Evolutionary conservation across 768 basidiomycete genomes (phyloP), one percentile per base, ranked within the genome.

Genomic region (Tricholoma furcatifolium): DNA sequence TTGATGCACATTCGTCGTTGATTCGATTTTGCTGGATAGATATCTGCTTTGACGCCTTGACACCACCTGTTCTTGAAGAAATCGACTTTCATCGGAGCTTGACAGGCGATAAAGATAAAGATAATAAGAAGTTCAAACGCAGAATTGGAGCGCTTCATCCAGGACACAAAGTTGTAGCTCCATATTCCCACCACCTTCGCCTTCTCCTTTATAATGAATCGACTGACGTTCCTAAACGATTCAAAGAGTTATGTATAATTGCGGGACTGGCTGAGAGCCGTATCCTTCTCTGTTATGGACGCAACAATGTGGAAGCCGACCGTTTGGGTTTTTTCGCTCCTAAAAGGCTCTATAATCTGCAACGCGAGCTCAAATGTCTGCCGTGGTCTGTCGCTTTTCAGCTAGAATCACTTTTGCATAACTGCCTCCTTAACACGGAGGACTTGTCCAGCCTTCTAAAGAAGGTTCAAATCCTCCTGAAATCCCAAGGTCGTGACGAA

Each of bases 341-440:
- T 9, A 79, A 68, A 55, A 67, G 70, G 4, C 72, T 91, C 2
- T 67, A 75, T 54, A 68, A 67, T 8, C 63, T 88, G 8, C 69
- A 72, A 14, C 62, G 60, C 14, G 74, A 74, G 68, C 57, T 87
- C 39, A 64, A 65, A 27, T 67, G 64, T 3, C 74, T 85, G 42
- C 72, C 78, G 12, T 92, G 87, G 87, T 67, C 71, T 4, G 75
- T 90, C 30, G 86, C 84, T 0, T 93, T 91, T 63, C 91, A 93
- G 65, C 69, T 91, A 24, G 89, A 89, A 64, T 79, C 82, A 0
- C 70, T 91, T 10, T 65, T 93, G 5, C 81, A 73, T 20, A 88
- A 86, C 54, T 79, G 80, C 0, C 66, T 81, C 17, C 71, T 92
- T 18, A 81, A 83, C 53, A 83, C 88, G 0, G 67, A 68, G 7